Conservation (phyloP, 2,329 filamentous ascomycete genomes). For the Tothia fuscella region DNA sequence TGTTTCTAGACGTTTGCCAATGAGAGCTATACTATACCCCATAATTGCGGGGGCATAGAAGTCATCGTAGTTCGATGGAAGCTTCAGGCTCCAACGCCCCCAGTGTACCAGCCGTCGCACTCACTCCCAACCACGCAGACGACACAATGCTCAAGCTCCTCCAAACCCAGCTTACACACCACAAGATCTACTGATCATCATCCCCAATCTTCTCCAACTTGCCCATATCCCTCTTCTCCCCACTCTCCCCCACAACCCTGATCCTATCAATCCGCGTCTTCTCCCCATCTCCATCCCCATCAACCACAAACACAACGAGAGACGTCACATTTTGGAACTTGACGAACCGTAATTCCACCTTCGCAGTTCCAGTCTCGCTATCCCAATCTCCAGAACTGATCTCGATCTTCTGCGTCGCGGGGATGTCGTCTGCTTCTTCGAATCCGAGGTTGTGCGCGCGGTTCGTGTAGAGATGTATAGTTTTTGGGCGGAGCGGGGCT, state of each 20-base stretch:
- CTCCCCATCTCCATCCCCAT: conserved; percentile 68
- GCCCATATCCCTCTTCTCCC: conserved; percentile 84
- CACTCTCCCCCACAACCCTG: conserved; percentile 73
- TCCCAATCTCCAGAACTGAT: conserved; percentile 67
- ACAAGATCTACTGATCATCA: conserved; percentile 29
- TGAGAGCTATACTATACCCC: too few species aligned
- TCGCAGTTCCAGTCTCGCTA: conserved; percentile 36
- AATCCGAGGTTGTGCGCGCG: conserved; percentile 84
- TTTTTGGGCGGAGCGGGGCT: conserved; percentile 66
- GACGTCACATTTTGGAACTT: conserved; percentile 94
- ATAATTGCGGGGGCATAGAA: too few species aligned
- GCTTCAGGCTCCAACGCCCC: too few species aligned
- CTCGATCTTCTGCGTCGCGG: conserved; percentile 67
- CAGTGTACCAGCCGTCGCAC: too few species aligned
- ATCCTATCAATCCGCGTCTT: conserved; percentile 74
- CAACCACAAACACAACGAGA: conserved; percentile 76
- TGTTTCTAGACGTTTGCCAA: too few species aligned
- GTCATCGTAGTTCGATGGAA: too few species aligned
- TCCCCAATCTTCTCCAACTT: conserved; percentile 92
- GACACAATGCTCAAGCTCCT: background rate
- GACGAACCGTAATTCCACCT: conserved; percentile 65
- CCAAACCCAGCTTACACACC: background rate
- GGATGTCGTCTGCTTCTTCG: conserved; percentile 80
- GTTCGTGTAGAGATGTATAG: conserved; percentile 79
- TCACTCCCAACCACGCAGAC: too few species aligned